Evolutionary conservation across 202 grass and related monocot species (phyloP), one percentile per base, ranked within the genome.

Genomic region (Panicum virgatum): DNA sequence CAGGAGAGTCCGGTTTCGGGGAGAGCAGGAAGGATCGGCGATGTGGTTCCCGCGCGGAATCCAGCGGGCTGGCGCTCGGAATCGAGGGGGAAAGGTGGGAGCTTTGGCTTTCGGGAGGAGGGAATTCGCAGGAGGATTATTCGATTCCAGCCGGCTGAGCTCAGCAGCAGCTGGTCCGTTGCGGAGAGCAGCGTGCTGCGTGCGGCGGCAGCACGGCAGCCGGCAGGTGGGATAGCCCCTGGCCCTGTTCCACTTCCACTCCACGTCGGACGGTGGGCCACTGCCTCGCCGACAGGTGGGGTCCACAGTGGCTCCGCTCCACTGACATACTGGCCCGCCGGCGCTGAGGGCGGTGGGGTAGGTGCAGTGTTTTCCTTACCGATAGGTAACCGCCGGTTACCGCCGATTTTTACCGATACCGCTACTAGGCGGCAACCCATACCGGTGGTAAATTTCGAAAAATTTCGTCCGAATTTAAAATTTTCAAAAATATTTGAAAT

Each of bases 51-150:
- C 2, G 48, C 59, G 71, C 43, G 13, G 34, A 83, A 53, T 52
- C 22, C 37, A 26, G 8, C 67, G 23, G 70, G 26, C 59, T 16
- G 70, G 26, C 59, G 44, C 2, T 56, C 47, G 62, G 48, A 68
- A 84, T 84, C 72, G 62, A 11, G 23, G n/a, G 37, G 12, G 59
- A 39, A 40, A 82, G 80, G 27, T 20, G 57, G 27, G 56, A 73
- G 57, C 26, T 82, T 82, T 43, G 25, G 40, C 6, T 40, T 26
- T 46, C 0, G 29, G 42, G 29, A 12, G 32, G 30, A 48, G 10
- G 14, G 29, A 72, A 75, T 53, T 51, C 13, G 75, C 25, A 20
- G 16, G 75, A 36, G 43, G 59, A 23, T 73, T 39, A 37, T 62
- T 61, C 15, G 32, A 0, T 7, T 7, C 30, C 23, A n/a, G 63